Conservation (phyloP, 2,329 filamentous ascomycete species). For the Penicillium sp. region DNA sequence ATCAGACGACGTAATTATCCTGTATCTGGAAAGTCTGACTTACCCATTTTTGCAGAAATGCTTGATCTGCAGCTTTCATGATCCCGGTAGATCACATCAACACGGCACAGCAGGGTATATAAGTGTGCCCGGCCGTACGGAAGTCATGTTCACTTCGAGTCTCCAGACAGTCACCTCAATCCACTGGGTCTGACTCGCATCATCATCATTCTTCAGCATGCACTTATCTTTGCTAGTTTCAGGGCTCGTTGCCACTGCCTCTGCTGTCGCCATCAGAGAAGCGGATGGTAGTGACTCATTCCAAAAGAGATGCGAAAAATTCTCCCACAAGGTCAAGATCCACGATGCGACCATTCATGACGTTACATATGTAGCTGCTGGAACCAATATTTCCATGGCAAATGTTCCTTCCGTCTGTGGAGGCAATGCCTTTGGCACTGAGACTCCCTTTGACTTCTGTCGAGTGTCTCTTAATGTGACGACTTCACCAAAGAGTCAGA, state of each 20-base stretch:
- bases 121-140: too few species aligned
- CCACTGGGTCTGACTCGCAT: too few species aligned
- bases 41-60: too few species aligned
- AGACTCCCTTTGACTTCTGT: not conserved
- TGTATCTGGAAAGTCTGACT: too few species aligned
- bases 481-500: constrained; percentile 1
- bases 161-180: too few species aligned
- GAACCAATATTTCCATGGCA: not conserved
- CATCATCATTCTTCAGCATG: too few species aligned
- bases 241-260: not conserved
- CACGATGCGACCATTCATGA: not conserved
- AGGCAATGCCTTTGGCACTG: not conserved
- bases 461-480: constrained; percentile 1
- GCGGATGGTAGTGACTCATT: not conserved
- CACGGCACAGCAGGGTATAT: too few species aligned
- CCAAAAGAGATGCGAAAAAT: not conserved
- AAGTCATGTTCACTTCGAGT: too few species aligned
- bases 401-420: not conserved
- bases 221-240: not conserved
- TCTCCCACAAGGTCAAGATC: not conserved
- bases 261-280: not conserved
- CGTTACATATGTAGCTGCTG: not conserved
- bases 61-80: too few species aligned
- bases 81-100: too few species aligned
- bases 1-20: too few species aligned